Evolutionary conservation across 495 filamentous ascomycete species (phyloP), one percentile per base, ranked within the genome.

Genomic region (Tuber melanosporum): DNA sequence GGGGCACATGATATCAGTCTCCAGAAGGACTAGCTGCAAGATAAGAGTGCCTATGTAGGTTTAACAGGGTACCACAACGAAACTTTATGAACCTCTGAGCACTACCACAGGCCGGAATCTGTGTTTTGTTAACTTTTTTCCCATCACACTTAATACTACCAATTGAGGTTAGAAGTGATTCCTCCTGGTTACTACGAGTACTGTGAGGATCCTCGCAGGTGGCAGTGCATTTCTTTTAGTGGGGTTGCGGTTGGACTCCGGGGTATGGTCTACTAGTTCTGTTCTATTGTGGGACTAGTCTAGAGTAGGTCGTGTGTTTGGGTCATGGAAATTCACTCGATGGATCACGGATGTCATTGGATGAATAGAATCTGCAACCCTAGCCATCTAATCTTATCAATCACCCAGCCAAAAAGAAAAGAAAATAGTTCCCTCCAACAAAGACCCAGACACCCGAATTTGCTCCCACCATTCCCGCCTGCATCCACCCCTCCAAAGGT

Each of bases 351-450:
- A 32, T 32, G 32, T 32, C 32, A 32, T 32, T 32, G 32, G 32
- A 44, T 62, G 39, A 73, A 41, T 57, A 36, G 39, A 1, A 42
- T 73, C 70, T 8, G 4, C 17, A 20, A 66, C 73, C 47, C 47
- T 1, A 7, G 4, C 17, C 20, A 76, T 76, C 75, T 76, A 74
- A 76, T 76, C 75, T 76, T 62, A 76, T 76, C 77, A 44, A 26
- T 32, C 70, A 7, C 32, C 15, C 46, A 32, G 57, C 57, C 26
- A 17, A 66, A 32, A 32, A 62, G 12, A 26, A 26, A 32, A 66
- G 32, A 32, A n/a, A 66, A 8, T 15, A 39, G 57, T 72, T 6
- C 43, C 62, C 42, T 44, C 22, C 52, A 57, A 26, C 2, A 57
- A n/a, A 32, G 26, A 66, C 1, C 39, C 39, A 26, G 49, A 32